Evolutionary conservation across 345 rosid species (phyloP).

Genomic region (Moringa oleifera): DNA sequence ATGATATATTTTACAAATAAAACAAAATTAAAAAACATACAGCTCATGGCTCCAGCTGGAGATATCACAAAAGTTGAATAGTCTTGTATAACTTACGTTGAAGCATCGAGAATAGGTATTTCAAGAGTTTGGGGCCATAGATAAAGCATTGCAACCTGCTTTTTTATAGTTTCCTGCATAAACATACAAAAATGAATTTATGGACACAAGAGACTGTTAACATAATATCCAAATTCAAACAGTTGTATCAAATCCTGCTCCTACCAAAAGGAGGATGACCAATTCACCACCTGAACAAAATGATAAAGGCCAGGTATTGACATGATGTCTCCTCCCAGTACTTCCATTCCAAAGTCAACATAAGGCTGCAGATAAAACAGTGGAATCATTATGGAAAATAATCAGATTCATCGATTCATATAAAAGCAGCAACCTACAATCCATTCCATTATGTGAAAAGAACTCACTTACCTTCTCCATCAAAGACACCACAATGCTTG

Average conservation of each 20-base stretch:
- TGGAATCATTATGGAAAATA: background rate
- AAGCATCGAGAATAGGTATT: constrained; percentile 55
- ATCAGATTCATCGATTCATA: background rate
- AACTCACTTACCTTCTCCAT: constrained; percentile 51
- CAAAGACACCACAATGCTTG: constrained; percentile 47
- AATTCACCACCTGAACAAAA: constrained; percentile 73
- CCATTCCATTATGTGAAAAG: background rate
- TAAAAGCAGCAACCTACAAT: too few relatives aligned
- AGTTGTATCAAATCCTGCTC: constrained; percentile 18
- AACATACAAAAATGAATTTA: background rate
- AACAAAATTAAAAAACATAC: too few relatives aligned
- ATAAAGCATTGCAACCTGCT: constrained; percentile 51
- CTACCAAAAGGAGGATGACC: constrained; percentile 36
- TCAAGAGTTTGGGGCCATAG: constrained; percentile 73
- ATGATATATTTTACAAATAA: too few relatives aligned
- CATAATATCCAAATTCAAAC: background rate
- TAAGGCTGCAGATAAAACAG: constrained; percentile 47
- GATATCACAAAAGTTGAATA: background rate
- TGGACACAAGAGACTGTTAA: background rate
- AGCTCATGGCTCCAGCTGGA: too few relatives aligned
- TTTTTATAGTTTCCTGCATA: constrained; percentile 50
- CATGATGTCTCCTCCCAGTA: constrained; percentile 81
- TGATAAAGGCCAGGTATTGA: constrained; percentile 75
- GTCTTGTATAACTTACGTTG: constrained; percentile 33
- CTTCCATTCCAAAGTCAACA: constrained; percentile 65